These are phyloP conservation scores for Taphrina pruni DNA, from an alignment of 1,139 yeast species.

Conservation along the genomic window DNA sequence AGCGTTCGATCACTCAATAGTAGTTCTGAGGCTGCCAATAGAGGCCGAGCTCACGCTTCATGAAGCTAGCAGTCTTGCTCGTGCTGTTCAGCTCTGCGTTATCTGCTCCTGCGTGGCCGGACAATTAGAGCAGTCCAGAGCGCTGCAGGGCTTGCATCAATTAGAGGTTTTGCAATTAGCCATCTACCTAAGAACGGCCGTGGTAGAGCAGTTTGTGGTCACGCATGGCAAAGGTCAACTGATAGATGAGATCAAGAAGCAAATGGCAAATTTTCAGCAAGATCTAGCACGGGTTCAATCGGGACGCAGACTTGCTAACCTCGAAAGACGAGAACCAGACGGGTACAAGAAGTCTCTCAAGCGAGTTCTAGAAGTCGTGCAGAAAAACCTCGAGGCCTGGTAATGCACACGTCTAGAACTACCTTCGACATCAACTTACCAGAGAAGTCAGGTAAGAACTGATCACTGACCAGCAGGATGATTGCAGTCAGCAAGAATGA, in stretches of 20 bases:
- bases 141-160: background rate
- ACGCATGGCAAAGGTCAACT: slow-evolving; percentile 6
- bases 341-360: background rate
- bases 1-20: slow-evolving; percentile 16
- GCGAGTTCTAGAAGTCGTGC: background rate
- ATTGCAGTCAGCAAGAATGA: too few relatives aligned
- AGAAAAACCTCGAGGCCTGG: background rate
- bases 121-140: background rate
- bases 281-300: background rate
- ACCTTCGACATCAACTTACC: too few relatives aligned
- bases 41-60: background rate
- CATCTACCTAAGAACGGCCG: background rate
- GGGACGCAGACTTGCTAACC: background rate
- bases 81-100: background rate
- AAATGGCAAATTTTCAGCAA: background rate
- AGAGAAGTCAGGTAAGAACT: too few relatives aligned
- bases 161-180: background rate
- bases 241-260: background rate
- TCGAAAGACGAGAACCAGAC: background rate
- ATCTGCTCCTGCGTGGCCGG: background rate
- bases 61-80: slow-evolving; percentile 1
- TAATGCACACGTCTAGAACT: too few relatives aligned
- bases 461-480: too few relatives aligned
- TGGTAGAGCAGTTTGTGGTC: background rate
- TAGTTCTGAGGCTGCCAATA: slow-evolving; percentile 5